These are phyloP conservation scores for Cyathus striatus DNA, from an alignment of 768 basidiomycete species.

Conservation along the genomic window DNA sequence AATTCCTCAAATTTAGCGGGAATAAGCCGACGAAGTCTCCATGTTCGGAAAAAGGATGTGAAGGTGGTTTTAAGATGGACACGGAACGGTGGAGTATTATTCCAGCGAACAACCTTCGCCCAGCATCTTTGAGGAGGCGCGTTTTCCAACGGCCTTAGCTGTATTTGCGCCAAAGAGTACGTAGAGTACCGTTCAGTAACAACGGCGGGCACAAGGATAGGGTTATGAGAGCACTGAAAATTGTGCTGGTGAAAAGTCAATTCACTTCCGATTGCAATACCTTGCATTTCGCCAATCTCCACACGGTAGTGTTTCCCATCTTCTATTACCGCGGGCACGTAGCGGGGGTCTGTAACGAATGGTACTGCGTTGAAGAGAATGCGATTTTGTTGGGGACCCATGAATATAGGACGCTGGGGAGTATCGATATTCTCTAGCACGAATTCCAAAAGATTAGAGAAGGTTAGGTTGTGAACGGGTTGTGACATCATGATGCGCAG, in stretches of 20 bases:
- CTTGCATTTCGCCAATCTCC: constrained; percentile 56
- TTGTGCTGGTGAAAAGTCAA: constrained; percentile 62
- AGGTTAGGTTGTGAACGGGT: constrained; percentile 52
- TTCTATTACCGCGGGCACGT: constrained; percentile 38
- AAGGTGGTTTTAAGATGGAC: constrained; percentile 46
- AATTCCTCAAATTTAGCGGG: constrained; percentile 25
- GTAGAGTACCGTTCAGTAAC: constrained; percentile 52
- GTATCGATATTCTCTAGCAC: constrained; percentile 32
- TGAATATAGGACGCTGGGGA: constrained; percentile 47
- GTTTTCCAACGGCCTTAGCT: constrained; percentile 26
- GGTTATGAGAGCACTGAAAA: constrained; percentile 51
- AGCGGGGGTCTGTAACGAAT: constrained; percentile 43
- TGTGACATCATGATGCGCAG: constrained; percentile 37
- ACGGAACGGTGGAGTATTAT: constrained; percentile 49
- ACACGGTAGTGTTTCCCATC: constrained; percentile 36
- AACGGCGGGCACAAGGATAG: constrained; percentile 41
- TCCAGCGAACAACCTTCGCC: constrained; percentile 48
- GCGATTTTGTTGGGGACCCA: constrained; percentile 44
- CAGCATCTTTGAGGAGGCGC: constrained; percentile 37
- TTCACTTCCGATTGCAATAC: constrained; percentile 58
- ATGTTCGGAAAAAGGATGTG: constrained; percentile 36
- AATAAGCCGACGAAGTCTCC: constrained; percentile 37
- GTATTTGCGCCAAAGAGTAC: constrained; percentile 53
- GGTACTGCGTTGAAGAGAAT: constrained; percentile 53
- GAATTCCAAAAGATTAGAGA: constrained; percentile 38